Base-by-base conservation (phyloP, 148 eudicot genomes). In the Suaeda aralocaspica region DNA sequence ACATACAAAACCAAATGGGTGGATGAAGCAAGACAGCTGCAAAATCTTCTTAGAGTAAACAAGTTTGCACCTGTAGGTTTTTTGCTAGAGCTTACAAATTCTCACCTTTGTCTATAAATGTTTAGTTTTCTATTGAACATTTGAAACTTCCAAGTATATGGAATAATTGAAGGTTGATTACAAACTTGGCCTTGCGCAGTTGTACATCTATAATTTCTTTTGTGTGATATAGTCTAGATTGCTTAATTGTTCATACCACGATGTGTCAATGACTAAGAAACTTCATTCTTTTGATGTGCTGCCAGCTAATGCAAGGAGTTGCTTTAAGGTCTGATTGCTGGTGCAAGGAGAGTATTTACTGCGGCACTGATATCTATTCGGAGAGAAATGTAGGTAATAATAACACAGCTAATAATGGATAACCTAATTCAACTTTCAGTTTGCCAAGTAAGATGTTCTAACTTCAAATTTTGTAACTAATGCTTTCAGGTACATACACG, bases 371-470 rank as follows among this genome's bases (percentile, higher is more conserved):
- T 60, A 45, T n/a, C 22, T 60, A n/a, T 36, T 36, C 13, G 22
- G 44, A 33, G 45, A 19, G 25, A 34, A 61, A n/a, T 61, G 45
- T 36, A 46, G 65, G 65, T 61, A 59, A 59, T 33, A 28, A 56
- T 14, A 15, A 58, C 62, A n/a, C 10, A 21, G 26, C n/a, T 61
- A 0, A 18, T 18, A 26, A 53, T 53, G 58, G 34, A 59, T 33
- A 19, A 10, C 64, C 33, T 18, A 12, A 31, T 19, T 19, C 3
- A 31, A 18, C 24, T 33, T 33, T 33, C 28, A 61, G 11, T 30
- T 58, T 30, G 3, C n/a, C 36, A 58, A 16, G 21, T 36, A 11
- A 34, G 15, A 9, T 36, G 26, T 4, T 34, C 15, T 36, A 36
- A 61, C 46, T 34, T 61, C 22, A 6, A 29, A 19, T 45, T 13